These are phyloP conservation scores for Leptographium galeiforme DNA, from an alignment of 2,329 filamentous ascomycete genomes.

Conservation along the genomic window DNA sequence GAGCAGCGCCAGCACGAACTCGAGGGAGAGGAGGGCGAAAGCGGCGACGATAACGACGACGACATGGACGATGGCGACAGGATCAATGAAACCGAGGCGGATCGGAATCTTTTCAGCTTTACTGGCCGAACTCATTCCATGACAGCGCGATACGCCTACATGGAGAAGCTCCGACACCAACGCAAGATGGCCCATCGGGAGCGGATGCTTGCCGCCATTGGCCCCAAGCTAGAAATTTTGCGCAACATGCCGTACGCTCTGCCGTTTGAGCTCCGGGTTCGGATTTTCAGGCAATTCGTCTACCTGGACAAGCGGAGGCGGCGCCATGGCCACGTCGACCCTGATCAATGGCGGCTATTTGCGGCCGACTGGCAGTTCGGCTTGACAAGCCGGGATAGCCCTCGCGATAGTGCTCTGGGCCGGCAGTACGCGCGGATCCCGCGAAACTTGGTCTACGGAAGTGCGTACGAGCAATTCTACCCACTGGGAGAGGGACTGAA, in stretches of 20 bases:
- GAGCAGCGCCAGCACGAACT: conserved; percentile 66
- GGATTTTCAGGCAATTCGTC: conserved; percentile 92
- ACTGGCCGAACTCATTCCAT: conserved; percentile 37
- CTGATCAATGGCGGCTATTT: conserved; percentile 60
- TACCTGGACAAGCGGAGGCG: conserved; percentile 63
- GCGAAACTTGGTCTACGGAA: conserved; percentile 63
- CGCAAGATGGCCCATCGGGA: conserved; percentile 55
- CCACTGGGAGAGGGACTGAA: conserved; percentile 70
- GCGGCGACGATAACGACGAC: conserved; percentile 35
- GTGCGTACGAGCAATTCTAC: conserved; percentile 78
- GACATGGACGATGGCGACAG: conserved; percentile 23
- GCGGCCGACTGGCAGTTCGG: conserved; percentile 28
- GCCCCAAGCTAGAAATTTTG: conserved; percentile 76
- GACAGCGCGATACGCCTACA: conserved; percentile 47
- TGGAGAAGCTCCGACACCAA: conserved; percentile 49
- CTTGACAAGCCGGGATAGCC: conserved; percentile 7
- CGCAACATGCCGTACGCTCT: conserved; percentile 97
- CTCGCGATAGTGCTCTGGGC: conserved; percentile 24
- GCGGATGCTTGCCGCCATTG: conserved; percentile 63
- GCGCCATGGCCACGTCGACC: conserved; percentile 53
- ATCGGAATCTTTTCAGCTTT: conserved; percentile 14
- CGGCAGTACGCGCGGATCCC: conserved; percentile 69
- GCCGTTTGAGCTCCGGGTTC: conserved; percentile 79
- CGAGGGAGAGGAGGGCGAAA: conserved; percentile 47
- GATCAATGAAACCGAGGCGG: conserved; percentile 17